A percentile compares a stretch with the other conserved stretches of the same genome.
phyloP scores from a whole-genome alignment of 1,284 basidiomycete genomes.

The Puccinia coronata region DNA sequence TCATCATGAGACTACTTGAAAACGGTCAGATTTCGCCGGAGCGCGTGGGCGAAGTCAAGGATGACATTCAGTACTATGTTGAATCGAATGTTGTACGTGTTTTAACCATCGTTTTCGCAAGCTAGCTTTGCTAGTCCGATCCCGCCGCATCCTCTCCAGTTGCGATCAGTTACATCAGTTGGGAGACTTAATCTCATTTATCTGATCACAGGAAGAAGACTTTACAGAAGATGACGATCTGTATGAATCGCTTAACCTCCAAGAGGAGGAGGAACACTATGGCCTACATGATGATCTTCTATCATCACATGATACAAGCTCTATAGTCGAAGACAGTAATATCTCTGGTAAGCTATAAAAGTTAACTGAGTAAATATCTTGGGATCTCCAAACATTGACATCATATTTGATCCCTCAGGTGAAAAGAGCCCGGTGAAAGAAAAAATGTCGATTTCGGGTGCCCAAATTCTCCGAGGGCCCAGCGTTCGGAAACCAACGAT shows the following conservation, averaged over 20 bases:
- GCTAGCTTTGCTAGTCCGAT: not conserved
- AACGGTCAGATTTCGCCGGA: constrained; percentile 87
- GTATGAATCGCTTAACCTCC: constrained; percentile 95
- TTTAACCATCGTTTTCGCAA: not conserved
- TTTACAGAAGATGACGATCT: constrained; percentile 98
- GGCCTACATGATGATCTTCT: constrained; percentile 69
- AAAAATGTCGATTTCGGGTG: constrained; percentile 62
- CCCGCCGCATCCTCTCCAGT: constrained; percentile 27
- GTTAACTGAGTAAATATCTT: constrained; percentile 43
- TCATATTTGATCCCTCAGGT: constrained; percentile 52
- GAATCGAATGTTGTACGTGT: constrained; percentile 85
- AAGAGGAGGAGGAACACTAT: constrained; percentile 89
- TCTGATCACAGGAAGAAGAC: constrained; percentile 75
- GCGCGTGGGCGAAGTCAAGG: constrained; percentile 78
- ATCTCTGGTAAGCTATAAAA: constrained; percentile 26
- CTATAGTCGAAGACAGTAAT: constrained; percentile 59
- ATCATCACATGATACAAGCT: constrained; percentile 62
- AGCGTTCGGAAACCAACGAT: constrained; percentile 55
- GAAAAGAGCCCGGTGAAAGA: constrained; percentile 52
- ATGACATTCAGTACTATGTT: constrained; percentile 95
- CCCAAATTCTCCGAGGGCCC: constrained; percentile 59
- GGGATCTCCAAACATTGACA: constrained; percentile 52
- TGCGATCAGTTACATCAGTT: constrained; percentile 17
- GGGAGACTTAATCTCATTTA: not conserved
- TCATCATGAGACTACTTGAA: constrained; percentile 88